Evolutionary conservation across 352 stramenopile species (phyloP).

Genomic region (Pythium folliculosum): DNA sequence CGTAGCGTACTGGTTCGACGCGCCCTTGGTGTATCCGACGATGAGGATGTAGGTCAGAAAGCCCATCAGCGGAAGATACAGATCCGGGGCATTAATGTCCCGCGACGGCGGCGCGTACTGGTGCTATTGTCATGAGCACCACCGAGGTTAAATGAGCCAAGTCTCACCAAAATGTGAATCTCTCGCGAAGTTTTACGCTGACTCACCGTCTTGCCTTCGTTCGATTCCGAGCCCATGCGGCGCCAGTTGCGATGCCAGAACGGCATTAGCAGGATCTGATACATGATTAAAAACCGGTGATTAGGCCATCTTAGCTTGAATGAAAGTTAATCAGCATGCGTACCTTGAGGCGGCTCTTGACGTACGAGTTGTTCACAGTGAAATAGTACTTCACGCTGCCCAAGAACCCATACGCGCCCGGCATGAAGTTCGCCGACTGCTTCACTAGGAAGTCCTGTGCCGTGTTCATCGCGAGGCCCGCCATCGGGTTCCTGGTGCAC

Average conservation of each 20-base stretch:
- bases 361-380: slow-evolving; percentile 90
- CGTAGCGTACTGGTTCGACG: slow-evolving; percentile 78
- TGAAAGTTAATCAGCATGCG: background rate
- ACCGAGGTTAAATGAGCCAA: background rate
- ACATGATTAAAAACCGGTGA: background rate
- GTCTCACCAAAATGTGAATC: background rate
- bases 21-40: slow-evolving; percentile 95
- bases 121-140: slow-evolving; percentile 29
- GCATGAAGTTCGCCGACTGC: slow-evolving; percentile 80
- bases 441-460: slow-evolving; percentile 83
- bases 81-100: slow-evolving; percentile 97
- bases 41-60: slow-evolving; percentile 99
- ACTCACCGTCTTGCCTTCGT: slow-evolving; percentile 61
- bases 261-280: slow-evolving; percentile 80
- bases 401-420: slow-evolving; percentile 75
- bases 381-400: slow-evolving; percentile 90
- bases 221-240: slow-evolving; percentile 60
- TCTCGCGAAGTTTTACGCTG: background rate
- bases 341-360: slow-evolving; percentile 86
- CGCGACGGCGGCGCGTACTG: slow-evolving; percentile 90
- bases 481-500: slow-evolving; percentile 75
- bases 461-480: slow-evolving; percentile 82
- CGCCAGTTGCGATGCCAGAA: slow-evolving; percentile 89
- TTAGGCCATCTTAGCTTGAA: too few relatives aligned
- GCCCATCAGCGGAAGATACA: slow-evolving; percentile 99